Evolutionary conservation across 495 filamentous ascomycete genomes (phyloP).

Genomic region (Penicillium psychrofluorescens): DNA sequence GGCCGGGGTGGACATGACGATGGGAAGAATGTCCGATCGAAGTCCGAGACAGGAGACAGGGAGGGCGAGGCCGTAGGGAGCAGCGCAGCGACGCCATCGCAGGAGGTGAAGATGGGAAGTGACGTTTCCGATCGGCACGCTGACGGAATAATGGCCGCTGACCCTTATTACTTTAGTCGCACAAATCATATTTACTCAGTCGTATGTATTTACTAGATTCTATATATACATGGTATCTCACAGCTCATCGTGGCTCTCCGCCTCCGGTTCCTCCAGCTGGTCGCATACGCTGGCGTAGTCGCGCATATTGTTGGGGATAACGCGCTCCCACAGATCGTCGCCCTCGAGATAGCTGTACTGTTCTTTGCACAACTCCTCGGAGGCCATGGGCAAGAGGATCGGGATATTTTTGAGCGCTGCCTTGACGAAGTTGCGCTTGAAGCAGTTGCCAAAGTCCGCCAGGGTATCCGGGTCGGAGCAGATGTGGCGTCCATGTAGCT

Average conservation of each 20-base stretch:
- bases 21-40: conserved; percentile 5
- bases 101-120: conserved; percentile 2
- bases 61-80: conserved; percentile 13
- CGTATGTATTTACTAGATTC: not conserved
- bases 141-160: no score
- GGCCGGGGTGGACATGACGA: conserved; percentile 22
- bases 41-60: conserved; percentile 4
- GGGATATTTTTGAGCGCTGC: conserved; percentile 27
- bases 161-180: no score
- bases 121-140: no score
- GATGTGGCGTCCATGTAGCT: conserved; percentile 29
- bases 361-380: conserved; percentile 30
- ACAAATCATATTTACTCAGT: no score
- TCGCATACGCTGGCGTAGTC: conserved; percentile 36
- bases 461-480: conserved; percentile 29
- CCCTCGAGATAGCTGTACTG: conserved; percentile 27
- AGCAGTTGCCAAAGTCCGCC: conserved; percentile 36
- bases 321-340: conserved; percentile 32
- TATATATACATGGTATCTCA: conserved; percentile 4
- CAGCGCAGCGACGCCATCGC: conserved; percentile 22
- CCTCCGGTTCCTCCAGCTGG: conserved; percentile 16
- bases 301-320: conserved; percentile 36
- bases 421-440: conserved; percentile 34
- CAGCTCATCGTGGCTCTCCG: conserved; percentile 18
- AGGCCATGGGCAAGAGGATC: conserved; percentile 30